Evolutionary conservation across 2,329 filamentous ascomycete species (phyloP).

Genomic region (Fusarium chuoi): DNA sequence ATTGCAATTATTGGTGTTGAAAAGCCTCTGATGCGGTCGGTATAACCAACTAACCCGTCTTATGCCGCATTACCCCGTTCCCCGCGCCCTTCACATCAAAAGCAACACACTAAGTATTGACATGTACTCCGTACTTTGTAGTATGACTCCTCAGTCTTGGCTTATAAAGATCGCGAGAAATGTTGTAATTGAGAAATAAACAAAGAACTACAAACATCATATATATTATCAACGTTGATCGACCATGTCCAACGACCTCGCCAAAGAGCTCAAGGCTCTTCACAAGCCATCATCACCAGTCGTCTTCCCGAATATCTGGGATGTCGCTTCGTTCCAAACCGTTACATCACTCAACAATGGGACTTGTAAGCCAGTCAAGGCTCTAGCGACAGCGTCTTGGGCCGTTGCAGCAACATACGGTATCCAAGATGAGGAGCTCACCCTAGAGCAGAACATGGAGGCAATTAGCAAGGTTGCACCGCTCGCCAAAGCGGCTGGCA

Average conservation of each 20-base stretch:
- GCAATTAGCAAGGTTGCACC: conserved; percentile 57
- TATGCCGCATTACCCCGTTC: neutral
- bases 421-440: conserved; percentile 59
- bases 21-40: neutral
- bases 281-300: conserved; percentile 63
- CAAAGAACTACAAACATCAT: neutral
- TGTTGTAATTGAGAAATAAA: too few relatives aligned
- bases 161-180: neutral
- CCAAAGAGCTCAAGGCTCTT: conserved; percentile 53
- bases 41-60: neutral
- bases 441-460: conserved; percentile 61
- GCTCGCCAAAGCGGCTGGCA: conserved; percentile 51
- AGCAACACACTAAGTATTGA: conserved; percentile 7
- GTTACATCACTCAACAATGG: conserved; percentile 56
- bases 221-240: neutral
- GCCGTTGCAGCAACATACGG: conserved; percentile 60
- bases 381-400: conserved; percentile 62
- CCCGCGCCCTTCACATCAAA: conserved; percentile 34
- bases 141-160: neutral
- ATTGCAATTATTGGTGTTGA: neutral
- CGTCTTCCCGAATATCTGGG: conserved; percentile 66
- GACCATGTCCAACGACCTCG: conserved; percentile 47
- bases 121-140: neutral
- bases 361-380: conserved; percentile 50
- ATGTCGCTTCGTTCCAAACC: conserved; percentile 58